Evolutionary conservation across 2,329 filamentous ascomycete genomes (phyloP).

Genomic region (Elsinoe australis): DNA sequence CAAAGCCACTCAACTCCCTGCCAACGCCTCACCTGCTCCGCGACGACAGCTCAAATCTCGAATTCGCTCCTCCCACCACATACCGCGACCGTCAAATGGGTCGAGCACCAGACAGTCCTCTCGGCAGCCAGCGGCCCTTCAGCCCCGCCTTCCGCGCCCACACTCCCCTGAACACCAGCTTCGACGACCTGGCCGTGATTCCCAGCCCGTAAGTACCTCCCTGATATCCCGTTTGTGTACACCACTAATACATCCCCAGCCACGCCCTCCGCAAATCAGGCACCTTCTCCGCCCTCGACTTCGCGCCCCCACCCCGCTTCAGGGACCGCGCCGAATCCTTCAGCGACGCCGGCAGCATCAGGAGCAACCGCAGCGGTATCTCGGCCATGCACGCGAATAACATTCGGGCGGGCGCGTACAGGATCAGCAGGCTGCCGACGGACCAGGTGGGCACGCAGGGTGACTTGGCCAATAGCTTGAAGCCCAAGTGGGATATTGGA

Average conservation of each 20-base stretch:
- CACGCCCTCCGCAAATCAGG: slow-evolving; percentile 68
- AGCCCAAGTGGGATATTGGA: slow-evolving; percentile 49
- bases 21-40: slow-evolving; percentile 79
- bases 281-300: slow-evolving; percentile 73
- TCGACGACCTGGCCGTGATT: slow-evolving; percentile 75
- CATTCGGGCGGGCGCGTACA: slow-evolving; percentile 75
- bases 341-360: slow-evolving; percentile 44
- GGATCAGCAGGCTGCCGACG: slow-evolving; percentile 74
- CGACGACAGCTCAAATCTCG: slow-evolving; percentile 61
- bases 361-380: slow-evolving; percentile 69
- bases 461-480: slow-evolving; percentile 53
- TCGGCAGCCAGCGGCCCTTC: slow-evolving; percentile 58
- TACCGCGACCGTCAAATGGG: slow-evolving; percentile 61
- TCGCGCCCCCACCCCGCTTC: slow-evolving; percentile 70
- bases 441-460: slow-evolving; percentile 72
- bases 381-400: slow-evolving; percentile 62
- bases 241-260: slow-evolving; percentile 33
- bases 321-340: slow-evolving; percentile 48
- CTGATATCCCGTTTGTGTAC: slow-evolving; percentile 25
- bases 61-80: slow-evolving; percentile 72
- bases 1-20: slow-evolving; percentile 62
- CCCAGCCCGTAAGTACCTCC: slow-evolving; percentile 74
- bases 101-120: slow-evolving; percentile 51
- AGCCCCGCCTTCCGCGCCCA: slow-evolving; percentile 63
- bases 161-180: slow-evolving; percentile 72